A percentile compares a stretch with the other conserved stretches of the same genome.
These are phyloP conservation scores for Blastocystis sp. DNA, from an alignment of 352 stramenopile genomes.

Conservation along the genomic window DNA sequence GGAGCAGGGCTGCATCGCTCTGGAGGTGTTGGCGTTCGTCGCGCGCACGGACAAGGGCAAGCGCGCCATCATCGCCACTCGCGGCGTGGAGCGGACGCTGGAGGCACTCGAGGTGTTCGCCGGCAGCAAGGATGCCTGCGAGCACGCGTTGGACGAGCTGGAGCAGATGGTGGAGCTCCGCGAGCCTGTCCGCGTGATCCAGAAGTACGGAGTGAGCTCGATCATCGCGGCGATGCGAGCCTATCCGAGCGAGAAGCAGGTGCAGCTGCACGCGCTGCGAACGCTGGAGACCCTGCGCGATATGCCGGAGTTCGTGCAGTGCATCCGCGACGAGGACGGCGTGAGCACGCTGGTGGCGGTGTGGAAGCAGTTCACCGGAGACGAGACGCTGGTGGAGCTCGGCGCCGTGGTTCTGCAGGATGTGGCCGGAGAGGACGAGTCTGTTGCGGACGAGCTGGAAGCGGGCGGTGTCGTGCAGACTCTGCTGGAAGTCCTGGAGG, in stretches of 20 bases:
- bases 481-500: slow-evolving; percentile 15
- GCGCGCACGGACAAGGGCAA: slow-evolving; percentile 38
- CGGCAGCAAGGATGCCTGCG: background rate
- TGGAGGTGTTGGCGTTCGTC: background rate
- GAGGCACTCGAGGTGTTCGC: background rate
- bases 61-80: background rate
- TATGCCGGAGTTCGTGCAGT: background rate
- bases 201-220: background rate
- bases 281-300: background rate
- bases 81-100: background rate
- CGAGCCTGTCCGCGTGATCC: background rate
- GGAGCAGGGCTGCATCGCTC: background rate
- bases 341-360: background rate
- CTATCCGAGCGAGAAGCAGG: background rate
- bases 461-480: background rate
- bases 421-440: background rate
- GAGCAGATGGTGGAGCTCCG: background rate
- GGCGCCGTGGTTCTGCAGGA: background rate
- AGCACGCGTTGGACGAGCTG: background rate
- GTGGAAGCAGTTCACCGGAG: background rate
- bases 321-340: background rate
- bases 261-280: background rate
- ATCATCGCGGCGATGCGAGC: slow-evolving; percentile 26
- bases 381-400: background rate
- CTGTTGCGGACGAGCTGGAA: background rate